A percentile compares a stretch with the other conserved stretches of the same genome.
Evolutionary conservation across 1,284 basidiomycete genomes (phyloP).

Genomic region (Pulveroboletus sp.): DNA sequence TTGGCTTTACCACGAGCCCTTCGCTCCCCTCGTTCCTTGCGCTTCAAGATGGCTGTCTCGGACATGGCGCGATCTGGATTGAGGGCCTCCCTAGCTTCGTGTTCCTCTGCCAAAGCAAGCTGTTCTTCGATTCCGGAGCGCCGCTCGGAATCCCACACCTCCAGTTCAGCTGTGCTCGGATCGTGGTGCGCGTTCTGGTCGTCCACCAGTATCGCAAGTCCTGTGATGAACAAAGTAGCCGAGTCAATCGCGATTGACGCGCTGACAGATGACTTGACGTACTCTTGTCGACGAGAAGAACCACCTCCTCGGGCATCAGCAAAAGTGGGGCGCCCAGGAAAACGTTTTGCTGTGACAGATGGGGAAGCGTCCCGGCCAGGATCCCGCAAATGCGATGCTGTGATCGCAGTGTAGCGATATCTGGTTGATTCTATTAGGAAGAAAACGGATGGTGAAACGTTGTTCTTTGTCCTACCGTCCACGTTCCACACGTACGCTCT

Average conservation of each 20-base stretch:
- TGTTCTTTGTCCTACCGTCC: slow-evolving; percentile 51
- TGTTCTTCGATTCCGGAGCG: slow-evolving; percentile 49
- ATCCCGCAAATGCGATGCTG: slow-evolving; percentile 84
- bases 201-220: slow-evolving; percentile 76
- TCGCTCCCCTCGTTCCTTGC: slow-evolving; percentile 63
- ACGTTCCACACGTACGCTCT: slow-evolving; percentile 79
- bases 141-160: slow-evolving; percentile 56
- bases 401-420: slow-evolving; percentile 76
- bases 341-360: slow-evolving; percentile 94
- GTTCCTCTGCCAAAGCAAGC: slow-evolving; percentile 46
- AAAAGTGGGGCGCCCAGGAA: slow-evolving; percentile 91
- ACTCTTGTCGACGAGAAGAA: slow-evolving; percentile 83
- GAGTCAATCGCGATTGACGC: slow-evolving; percentile 3
- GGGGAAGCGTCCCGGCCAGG: slow-evolving; percentile 88
- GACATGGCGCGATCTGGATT: slow-evolving; percentile 50
- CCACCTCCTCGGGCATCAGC: slow-evolving; percentile 90
- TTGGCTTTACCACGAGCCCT: slow-evolving; percentile 16
- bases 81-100: slow-evolving; percentile 47
- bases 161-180: slow-evolving; percentile 56
- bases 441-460: background rate
- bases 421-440: slow-evolving; percentile 43
- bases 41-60: slow-evolving; percentile 66
- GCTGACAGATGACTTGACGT: slow-evolving; percentile 15
- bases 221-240: slow-evolving; percentile 43
- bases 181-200: slow-evolving; percentile 63